Percentiles rank a stretch among this genome's conserved stretches.
phyloP scores from a whole-genome alignment of 2,329 filamentous ascomycete species.

The Ophiostoma sp. region DNA sequence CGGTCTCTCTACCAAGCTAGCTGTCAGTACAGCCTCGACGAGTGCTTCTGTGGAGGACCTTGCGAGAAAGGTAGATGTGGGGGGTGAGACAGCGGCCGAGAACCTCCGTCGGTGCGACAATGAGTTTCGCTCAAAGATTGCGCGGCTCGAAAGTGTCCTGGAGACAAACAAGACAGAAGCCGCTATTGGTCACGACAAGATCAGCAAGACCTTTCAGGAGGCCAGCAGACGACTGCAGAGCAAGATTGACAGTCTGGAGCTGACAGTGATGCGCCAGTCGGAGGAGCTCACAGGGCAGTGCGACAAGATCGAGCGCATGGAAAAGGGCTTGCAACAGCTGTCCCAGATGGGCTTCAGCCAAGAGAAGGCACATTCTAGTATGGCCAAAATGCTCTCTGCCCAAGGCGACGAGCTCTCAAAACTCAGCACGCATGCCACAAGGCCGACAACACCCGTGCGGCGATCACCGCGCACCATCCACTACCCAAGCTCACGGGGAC shows the following conservation, averaged over 20 bases:
- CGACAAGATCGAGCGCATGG: slow-evolving; percentile 19
- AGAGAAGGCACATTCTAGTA: not conserved
- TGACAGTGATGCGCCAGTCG: slow-evolving; percentile 15
- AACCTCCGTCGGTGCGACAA: slow-evolving; percentile 19
- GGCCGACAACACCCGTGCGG: not conserved
- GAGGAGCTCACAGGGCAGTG: slow-evolving; percentile 16
- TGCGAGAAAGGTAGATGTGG: not conserved
- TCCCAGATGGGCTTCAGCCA: not conserved
- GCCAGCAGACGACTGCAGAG: slow-evolving; percentile 15
- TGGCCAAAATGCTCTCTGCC: not conserved
- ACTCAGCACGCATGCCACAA: not conserved
- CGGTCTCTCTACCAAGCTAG: slow-evolving; percentile 23
- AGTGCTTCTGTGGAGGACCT: slow-evolving; percentile 18
- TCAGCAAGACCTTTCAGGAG: slow-evolving; percentile 13
- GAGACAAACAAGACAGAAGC: slow-evolving; percentile 21
- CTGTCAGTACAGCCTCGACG: slow-evolving; percentile 16
- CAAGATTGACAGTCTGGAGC: slow-evolving; percentile 22
- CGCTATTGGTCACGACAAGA: slow-evolving; percentile 12
- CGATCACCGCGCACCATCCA: not conserved
- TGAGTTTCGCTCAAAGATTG: slow-evolving; percentile 17
- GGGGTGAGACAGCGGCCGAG: not conserved
- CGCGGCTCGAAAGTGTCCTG: slow-evolving; percentile 13
- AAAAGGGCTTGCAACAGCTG: slow-evolving; percentile 13
- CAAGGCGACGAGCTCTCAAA: slow-evolving; percentile 12
- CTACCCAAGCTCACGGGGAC: not conserved